Base-by-base conservation (phyloP, 1,284 basidiomycete genomes). In the Ustilago nuda region DNA sequence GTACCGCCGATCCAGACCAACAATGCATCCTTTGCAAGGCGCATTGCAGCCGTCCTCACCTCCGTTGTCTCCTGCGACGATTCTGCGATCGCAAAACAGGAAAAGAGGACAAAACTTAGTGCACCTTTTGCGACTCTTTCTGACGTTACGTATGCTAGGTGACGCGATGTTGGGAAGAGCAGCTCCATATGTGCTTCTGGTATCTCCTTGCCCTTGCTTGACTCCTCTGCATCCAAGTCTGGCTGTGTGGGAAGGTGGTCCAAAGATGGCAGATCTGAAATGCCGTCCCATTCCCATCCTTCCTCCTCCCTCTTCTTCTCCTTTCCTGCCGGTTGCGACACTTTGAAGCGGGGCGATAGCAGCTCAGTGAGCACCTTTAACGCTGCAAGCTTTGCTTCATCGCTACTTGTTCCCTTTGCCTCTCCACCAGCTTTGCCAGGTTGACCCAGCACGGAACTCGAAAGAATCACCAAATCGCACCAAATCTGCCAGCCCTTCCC, bases 251-350 rank as follows among this genome's bases (percentile, higher is more conserved):
- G 37, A 1, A 48, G 43, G 7, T 80, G 77, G 45, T 81, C 81
- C 19, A 84, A 48, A 3, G 54, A 41, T 2, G 83, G 83, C 5
- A 85, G 73, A 1, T 83, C 81, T 1, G 80, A 81, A 1, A 70
- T 71, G 9, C 84, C 84, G 43, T 85, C 84, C 84, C 84, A 85
- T 37, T 85, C 84, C 82, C 81, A 84, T 5, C 68, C 76, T 9
- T 19, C 50, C 35, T 41, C 9, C 15, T 23, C 37, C 0, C 1
- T 8, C 3, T 27, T 8, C 3, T 6, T 4, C 23, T 39, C 39
- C 54, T 1, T 9, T 6, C 17, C n/a, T 19, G 30, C 5, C 1
- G 50, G 7, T 0, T 41, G 36, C 13, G 3, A 30, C 19, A 8
- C 12, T 30, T 19, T 50, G 19, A 57, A 68, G 5, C 81, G 71